Evolutionary conservation across 2,329 filamentous ascomycete genomes (phyloP), one percentile per base, ranked within the genome.

Genomic region (Exophiala sideris): DNA sequence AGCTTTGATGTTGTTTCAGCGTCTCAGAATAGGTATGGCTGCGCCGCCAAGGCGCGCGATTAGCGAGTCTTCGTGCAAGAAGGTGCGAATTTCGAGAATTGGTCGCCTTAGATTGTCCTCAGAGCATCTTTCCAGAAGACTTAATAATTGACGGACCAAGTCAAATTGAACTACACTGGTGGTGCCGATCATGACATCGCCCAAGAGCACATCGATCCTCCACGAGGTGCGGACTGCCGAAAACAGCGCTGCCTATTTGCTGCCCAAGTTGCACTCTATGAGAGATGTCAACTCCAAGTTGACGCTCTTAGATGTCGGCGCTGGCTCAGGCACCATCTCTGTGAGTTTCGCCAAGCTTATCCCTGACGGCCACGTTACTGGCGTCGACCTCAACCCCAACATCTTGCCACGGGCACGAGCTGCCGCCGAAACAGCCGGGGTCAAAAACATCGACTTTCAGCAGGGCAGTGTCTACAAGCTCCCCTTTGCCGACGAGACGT

Each of bases 311-410:
- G 76, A 79, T 56, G 67, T 78, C 36, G 77, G 77, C 48, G 76
- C 75, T 62, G 77, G 77, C 0, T 74, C 77, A 1, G 78, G 77
- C 4, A 78, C 74, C 24, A 79, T 80, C 62, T 75, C 76, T 2
- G 66, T 69, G 0, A 73, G 71, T n/a, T 65, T 80, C 42, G 72
- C 71, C 40, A 67, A 68, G 35, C 68, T 71, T 53, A 72, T 74
- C 2, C 68, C 70, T 2, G 45, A 71, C 5, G 76, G 76, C 20
- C 56, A 65, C 9, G 65, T 77, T 2, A 67, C 68, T 7, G 75
- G 74, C 34, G 48, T 77, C 35, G 76, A 78, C 50, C 57, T 69
- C 4, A 70, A 69, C 1, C 57, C 57, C 2, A 58, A 58, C 0
- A 68, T 73, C n/a, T 54, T 75, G 12, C 62, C 66, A 5, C 59